Evolutionary conservation across 306 rosid genomes (phyloP).

Genomic region (Ormosia emarginata): DNA sequence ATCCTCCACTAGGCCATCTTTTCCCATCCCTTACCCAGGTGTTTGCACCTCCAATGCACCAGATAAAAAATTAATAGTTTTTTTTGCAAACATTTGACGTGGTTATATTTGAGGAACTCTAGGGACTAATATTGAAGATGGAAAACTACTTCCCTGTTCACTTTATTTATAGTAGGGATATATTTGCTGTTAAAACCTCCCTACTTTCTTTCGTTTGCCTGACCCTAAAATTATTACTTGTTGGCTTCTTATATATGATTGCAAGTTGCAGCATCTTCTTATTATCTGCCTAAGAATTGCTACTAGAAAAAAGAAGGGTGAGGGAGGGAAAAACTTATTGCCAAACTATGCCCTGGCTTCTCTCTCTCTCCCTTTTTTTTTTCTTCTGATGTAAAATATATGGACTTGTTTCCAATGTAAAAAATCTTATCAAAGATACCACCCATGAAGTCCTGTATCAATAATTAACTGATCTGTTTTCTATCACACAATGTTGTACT

Average conservation of each 20-base stretch:
- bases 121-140: background rate
- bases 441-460: background rate
- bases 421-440: background rate
- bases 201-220: background rate
- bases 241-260: background rate
- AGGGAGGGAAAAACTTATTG: background rate
- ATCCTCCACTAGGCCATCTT: background rate
- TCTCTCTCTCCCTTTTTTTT: no score
- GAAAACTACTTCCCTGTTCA: background rate
- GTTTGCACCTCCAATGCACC: background rate
- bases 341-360: background rate
- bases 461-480: background rate
- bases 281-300: background rate
- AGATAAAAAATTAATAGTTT: background rate
- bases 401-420: background rate
- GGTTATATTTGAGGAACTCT: background rate
- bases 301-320: background rate
- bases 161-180: background rate
- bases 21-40: background rate
- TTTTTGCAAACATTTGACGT: background rate
- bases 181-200: background rate
- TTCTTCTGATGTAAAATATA: background rate
- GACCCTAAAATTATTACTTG: background rate
- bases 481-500: background rate
- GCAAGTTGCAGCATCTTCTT: background rate